Evolutionary conservation across 192 early-diverging fungal genomes (phyloP).

Genomic region (Ambispora gerdemannii): DNA sequence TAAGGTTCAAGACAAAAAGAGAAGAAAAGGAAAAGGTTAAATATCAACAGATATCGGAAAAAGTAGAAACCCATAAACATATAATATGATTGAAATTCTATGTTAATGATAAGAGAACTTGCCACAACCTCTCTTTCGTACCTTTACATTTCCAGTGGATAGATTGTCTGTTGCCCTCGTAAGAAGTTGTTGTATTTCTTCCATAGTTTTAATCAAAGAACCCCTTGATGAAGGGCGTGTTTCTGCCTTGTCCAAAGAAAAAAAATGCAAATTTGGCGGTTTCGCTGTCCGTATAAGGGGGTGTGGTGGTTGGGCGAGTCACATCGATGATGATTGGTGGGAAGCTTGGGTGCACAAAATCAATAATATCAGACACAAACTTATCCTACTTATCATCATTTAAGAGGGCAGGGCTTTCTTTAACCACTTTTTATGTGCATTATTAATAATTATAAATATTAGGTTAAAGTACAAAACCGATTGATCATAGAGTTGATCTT

Average conservation of each 20-base stretch:
- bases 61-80: background rate
- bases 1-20: too few relatives aligned
- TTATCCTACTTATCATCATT: too few relatives aligned
- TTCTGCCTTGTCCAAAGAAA: background rate
- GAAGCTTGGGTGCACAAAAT: background rate
- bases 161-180: constrained; percentile 41
- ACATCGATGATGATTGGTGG: background rate
- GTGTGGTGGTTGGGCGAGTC: background rate
- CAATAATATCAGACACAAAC: too few relatives aligned
- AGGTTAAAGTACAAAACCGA: too few relatives aligned
- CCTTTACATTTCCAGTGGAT: constrained; percentile 46
- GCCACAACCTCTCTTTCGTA: too few relatives aligned
- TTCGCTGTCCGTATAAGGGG: background rate
- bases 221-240: background rate
- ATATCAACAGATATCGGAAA: background rate
- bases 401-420: too few relatives aligned
- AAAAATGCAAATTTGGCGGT: background rate
- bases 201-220: constrained; percentile 28
- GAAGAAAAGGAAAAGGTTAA: background rate
- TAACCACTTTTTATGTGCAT: too few relatives aligned
- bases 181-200: constrained; percentile 41
- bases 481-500: too few relatives aligned
- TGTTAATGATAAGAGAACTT: too few relatives aligned
- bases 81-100: too few relatives aligned
- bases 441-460: too few relatives aligned